Evolutionary conservation across 2,329 filamentous ascomycete genomes (phyloP).

Genomic region (Scedosporium apiospermum): DNA sequence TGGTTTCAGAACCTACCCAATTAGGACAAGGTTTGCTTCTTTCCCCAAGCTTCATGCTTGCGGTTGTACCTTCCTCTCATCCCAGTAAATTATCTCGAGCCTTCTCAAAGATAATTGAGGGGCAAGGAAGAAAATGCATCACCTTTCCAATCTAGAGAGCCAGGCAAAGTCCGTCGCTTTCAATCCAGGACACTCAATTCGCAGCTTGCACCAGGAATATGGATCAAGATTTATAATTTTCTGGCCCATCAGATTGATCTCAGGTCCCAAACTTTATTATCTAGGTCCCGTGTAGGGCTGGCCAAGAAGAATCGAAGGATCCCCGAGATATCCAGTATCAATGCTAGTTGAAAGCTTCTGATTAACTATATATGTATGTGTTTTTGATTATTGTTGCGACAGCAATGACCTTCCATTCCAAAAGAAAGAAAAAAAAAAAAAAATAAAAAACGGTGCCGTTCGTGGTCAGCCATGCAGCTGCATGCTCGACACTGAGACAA

Average conservation of each 20-base stretch:
- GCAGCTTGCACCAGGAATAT: not conserved
- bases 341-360: not conserved
- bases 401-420: too few species aligned
- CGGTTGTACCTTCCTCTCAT: not conserved
- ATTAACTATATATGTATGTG: not conserved
- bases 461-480: too few species aligned
- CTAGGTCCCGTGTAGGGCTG: not conserved
- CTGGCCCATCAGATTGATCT: not conserved
- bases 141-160: too few species aligned
- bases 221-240: not conserved
- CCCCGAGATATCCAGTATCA: too few species aligned
- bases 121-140: not conserved
- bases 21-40: not conserved
- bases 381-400: not conserved
- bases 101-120: too few species aligned
- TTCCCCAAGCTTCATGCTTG: not conserved
- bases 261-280: not conserved
- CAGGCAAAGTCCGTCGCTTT: not conserved
- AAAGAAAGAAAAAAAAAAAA: not conserved
- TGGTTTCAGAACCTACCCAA: not conserved
- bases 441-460: too few species aligned
- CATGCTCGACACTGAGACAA: too few species aligned
- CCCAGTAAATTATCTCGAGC: too few species aligned
- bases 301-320: too few species aligned
- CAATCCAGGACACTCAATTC: not conserved